Base-by-base conservation (phyloP, 129 eudicot genomes). In the Centaurea solstitialis region DNA sequence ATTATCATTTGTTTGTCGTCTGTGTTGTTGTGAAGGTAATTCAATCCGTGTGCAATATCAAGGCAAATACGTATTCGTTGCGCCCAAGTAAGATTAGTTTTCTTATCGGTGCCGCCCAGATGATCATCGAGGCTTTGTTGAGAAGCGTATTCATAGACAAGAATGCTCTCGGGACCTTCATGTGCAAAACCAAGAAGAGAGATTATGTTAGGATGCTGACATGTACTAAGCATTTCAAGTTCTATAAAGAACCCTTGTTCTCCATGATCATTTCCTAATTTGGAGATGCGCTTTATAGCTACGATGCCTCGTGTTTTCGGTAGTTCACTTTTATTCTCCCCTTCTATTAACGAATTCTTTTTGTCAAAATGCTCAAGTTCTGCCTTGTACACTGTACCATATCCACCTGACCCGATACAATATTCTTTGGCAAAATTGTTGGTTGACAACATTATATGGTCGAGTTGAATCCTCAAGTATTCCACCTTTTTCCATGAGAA, bases 261-360 rank as follows among this genome's bases (percentile, higher is more conserved):
- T 72, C 62, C 62, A 0, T 72, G 62, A 18, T 5, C 35, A 7
- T 12, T 35, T 40, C 20, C 76, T 41, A 57, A 40, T 21, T 41
- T 41, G 18, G 24, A 21, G 64, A 72, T 22, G 20, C 76, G 76
- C 22, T 72, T 72, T 72, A 72, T 74, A 26, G 78, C 78, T 50
- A 74, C 78, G 0, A 15, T 24, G 41, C 10, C 33, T 5, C 79
- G 10, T 28, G 9, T 75, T 33, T 8, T 50, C 0, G 28, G 28
- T 15, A 74, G 17, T 26, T 74, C n/a, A 15, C 28, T 9, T 30
- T 72, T 41, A 45, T 35, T 38, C 22, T 20, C 43, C 76, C 76
- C 53, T 39, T 72, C 61, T n/a, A 3, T 3, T 72, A 12, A n/a
- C 12, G 26, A 24, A 15, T 15, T 68, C 30, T 68, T 38, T 9